phyloP scores from a whole-genome alignment of 2,329 filamentous ascomycete genomes.

The Fusarium domesticum region DNA sequence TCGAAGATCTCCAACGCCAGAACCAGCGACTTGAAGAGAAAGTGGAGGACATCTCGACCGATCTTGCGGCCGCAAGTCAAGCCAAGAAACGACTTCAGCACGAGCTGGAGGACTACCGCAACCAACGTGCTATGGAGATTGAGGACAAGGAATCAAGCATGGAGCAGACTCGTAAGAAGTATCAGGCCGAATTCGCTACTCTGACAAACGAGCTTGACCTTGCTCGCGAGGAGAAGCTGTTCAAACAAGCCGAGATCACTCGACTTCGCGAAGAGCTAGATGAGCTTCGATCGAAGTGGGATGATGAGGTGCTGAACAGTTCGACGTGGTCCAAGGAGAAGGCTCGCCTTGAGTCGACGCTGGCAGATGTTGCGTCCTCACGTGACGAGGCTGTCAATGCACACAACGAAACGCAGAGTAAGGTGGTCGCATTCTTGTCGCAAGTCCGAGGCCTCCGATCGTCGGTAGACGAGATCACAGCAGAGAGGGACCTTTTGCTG shows the following conservation, averaged over 20 bases:
- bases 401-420: conserved; percentile 91
- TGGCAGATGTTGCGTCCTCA: conserved; percentile 86
- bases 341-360: conserved; percentile 80
- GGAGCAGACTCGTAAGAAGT: conserved; percentile 97
- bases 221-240: conserved; percentile 84
- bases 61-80: conserved; percentile 80
- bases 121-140: conserved; percentile 89
- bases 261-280: conserved; percentile 94
- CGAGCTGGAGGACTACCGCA: conserved; percentile 95
- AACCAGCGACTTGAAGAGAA: conserved; percentile 88
- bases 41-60: conserved; percentile 86
- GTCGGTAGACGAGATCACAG: conserved; percentile 78
- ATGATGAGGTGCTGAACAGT: conserved; percentile 95
- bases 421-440: conserved; percentile 84
- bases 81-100: conserved; percentile 93
- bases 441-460: conserved; percentile 84
- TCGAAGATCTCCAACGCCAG: conserved; percentile 88
- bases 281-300: conserved; percentile 93
- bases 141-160: conserved; percentile 95
- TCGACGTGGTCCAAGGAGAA: conserved; percentile 99
- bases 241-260: conserved; percentile 80
- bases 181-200: conserved; percentile 86
- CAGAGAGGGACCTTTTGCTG: conserved; percentile 78
- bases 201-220: conserved; percentile 90
- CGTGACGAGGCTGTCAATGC: conserved; percentile 89